Percentiles rank a stretch among this genome's conserved stretches.
phyloP scores from a whole-genome alignment of 2,329 filamentous ascomycete genomes.

The Curvularia lunata region DNA sequence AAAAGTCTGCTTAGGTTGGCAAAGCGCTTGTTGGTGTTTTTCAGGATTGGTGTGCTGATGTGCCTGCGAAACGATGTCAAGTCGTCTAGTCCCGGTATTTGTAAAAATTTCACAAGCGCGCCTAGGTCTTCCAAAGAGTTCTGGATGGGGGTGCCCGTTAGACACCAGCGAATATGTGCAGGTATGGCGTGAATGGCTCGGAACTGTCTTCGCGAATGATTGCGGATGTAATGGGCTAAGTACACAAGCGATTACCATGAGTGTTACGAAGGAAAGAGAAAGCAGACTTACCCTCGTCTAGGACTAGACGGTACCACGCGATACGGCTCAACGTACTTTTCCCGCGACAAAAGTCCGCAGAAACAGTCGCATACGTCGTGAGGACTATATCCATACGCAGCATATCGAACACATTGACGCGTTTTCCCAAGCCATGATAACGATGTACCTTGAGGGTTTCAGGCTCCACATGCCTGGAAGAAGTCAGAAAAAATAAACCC shows the following conservation, averaged over 20 bases:
- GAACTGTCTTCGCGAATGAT: slow-evolving; percentile 54
- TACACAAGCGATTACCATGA: not conserved
- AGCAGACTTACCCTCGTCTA: slow-evolving; percentile 34
- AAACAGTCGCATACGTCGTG: slow-evolving; percentile 42
- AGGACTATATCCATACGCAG: slow-evolving; percentile 31
- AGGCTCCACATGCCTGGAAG: not conserved
- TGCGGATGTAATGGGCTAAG: slow-evolving; percentile 60
- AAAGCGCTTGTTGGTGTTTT: slow-evolving; percentile 33
- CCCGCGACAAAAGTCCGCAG: slow-evolving; percentile 9
- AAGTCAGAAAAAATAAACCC: not conserved
- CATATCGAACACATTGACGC: not conserved
- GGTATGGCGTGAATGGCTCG: slow-evolving; percentile 52
- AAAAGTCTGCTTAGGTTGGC: slow-evolving; percentile 28
- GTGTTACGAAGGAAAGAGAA: not conserved
- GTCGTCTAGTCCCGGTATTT: slow-evolving; percentile 53
- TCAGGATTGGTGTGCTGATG: slow-evolving; percentile 52
- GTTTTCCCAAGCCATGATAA: slow-evolving; percentile 28
- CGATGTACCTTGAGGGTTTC: not conserved
- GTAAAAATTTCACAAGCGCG: slow-evolving; percentile 58
- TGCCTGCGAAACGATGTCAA: slow-evolving; percentile 52
- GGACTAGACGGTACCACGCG: slow-evolving; percentile 39
- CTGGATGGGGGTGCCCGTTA: slow-evolving; percentile 56
- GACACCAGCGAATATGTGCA: slow-evolving; percentile 55
- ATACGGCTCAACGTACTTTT: slow-evolving; percentile 24
- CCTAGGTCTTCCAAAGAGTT: slow-evolving; percentile 61